Evolutionary conservation across 2,329 filamentous ascomycete species (phyloP).

Genomic region (Hypocreales sp.): DNA sequence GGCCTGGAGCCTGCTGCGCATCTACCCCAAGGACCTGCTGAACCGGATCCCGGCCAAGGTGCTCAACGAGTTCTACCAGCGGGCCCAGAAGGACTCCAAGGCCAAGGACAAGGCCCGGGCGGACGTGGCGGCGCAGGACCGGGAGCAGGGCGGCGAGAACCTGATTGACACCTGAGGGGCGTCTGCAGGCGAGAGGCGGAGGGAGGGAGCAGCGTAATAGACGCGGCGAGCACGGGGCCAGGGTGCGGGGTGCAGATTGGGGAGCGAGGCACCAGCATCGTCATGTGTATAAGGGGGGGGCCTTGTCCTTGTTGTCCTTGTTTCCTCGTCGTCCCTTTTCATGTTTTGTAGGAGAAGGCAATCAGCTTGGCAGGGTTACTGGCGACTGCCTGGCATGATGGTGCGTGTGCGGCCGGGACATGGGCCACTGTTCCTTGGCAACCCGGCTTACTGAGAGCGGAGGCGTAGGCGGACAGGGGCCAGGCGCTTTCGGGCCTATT

Average conservation of each 20-base stretch:
- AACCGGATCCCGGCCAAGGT: conserved; percentile 84
- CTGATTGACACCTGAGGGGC: conserved; percentile 38
- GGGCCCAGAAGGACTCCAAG: conserved; percentile 47
- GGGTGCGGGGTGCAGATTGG: not conserved
- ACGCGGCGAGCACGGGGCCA: not conserved
- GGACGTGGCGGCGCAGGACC: conserved; percentile 21
- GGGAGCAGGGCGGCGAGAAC: conserved; percentile 36
- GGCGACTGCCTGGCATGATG: no score
- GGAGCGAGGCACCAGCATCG: no score
- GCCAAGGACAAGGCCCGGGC: conserved; percentile 42
- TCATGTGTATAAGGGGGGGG: no score
- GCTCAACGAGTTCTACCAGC: conserved; percentile 69
- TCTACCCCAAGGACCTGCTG: conserved; percentile 95
- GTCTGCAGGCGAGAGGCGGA: not conserved
- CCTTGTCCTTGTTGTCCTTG: not conserved
- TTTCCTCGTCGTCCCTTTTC: not conserved
- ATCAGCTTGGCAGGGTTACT: no score
- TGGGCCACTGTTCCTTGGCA: no score
- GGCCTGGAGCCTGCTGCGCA: conserved; percentile 89
- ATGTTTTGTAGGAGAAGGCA: not conserved
- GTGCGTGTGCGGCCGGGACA: no score
- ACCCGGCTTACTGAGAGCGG: no score
- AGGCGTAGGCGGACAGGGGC: no score
- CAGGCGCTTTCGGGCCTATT: no score
- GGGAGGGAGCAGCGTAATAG: conserved; percentile 1